These are phyloP conservation scores for Metschnikowia santaceciliae DNA, from an alignment of 805 yeast genomes.

Conservation along the genomic window DNA sequence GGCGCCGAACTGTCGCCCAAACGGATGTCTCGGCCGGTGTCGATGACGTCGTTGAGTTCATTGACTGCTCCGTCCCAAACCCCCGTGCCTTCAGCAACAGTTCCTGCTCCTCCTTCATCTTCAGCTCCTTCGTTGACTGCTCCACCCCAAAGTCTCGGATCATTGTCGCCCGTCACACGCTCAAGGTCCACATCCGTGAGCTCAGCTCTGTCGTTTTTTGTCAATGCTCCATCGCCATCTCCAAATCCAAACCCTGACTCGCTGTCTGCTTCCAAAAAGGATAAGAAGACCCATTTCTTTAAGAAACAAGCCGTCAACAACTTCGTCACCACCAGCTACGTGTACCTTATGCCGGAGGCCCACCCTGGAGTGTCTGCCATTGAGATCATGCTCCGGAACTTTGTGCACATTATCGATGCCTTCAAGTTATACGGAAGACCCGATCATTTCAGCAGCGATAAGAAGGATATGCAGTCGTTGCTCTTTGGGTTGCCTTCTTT, in stretches of 20 bases:
- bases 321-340: slow-evolving; percentile 32
- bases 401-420: slow-evolving; percentile 66
- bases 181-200: slow-evolving; percentile 22
- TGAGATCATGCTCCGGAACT: slow-evolving; percentile 68
- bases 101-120: no score
- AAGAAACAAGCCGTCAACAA: slow-evolving; percentile 25
- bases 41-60: slow-evolving; percentile 20
- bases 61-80: slow-evolving; percentile 8
- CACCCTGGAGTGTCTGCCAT: slow-evolving; percentile 71
- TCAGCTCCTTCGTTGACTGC: no score
- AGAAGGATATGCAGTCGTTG: slow-evolving; percentile 58
- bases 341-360: slow-evolving; percentile 69
- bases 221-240: slow-evolving; percentile 25
- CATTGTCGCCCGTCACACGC: slow-evolving; percentile 6
- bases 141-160: no score
- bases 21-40: slow-evolving; percentile 16
- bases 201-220: slow-evolving; percentile 30
- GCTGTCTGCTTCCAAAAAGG: slow-evolving; percentile 3
- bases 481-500: slow-evolving; percentile 72
- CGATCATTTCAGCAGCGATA: slow-evolving; percentile 66
- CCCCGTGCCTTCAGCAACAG: background rate
- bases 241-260: slow-evolving; percentile 20
- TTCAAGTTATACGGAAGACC: slow-evolving; percentile 77
- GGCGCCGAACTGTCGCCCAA: slow-evolving; percentile 10
- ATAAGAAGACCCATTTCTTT: slow-evolving; percentile 18